phyloP scores from a whole-genome alignment of 495 filamentous ascomycete species.

The Daldinia bambusicola region DNA sequence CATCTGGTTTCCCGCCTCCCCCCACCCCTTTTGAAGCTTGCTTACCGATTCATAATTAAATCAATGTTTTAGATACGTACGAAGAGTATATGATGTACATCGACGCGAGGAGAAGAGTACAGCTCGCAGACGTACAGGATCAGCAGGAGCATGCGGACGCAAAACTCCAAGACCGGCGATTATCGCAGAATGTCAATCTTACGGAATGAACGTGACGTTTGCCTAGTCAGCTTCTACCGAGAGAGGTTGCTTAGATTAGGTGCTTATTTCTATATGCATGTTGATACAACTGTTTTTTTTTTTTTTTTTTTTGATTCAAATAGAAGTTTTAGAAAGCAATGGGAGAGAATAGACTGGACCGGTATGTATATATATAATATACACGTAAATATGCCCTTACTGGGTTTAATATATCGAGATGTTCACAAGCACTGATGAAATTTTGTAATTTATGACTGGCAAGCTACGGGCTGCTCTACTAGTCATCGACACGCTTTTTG shows the following conservation, averaged over 20 bases:
- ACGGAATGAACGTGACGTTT: slow-evolving; percentile 32
- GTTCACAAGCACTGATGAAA: too few relatives aligned
- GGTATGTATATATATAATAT: not conserved
- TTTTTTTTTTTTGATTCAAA: too few relatives aligned
- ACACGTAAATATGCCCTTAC: too few relatives aligned
- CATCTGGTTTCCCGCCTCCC: too few relatives aligned
- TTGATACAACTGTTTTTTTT: too few relatives aligned
- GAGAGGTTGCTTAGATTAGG: too few relatives aligned
- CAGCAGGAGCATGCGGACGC: slow-evolving; percentile 29
- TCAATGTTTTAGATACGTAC: slow-evolving; percentile 61
- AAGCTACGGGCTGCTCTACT: too few relatives aligned
- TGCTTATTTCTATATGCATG: too few relatives aligned
- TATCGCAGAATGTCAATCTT: slow-evolving; percentile 34
- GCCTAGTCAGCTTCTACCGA: not conserved
- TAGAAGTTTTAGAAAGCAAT: not conserved
- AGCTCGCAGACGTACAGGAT: slow-evolving; percentile 46
- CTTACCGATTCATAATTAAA: slow-evolving; percentile 1
- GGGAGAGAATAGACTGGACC: not conserved
- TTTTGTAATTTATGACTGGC: too few relatives aligned
- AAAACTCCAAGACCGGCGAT: slow-evolving; percentile 13
- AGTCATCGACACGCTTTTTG: not conserved
- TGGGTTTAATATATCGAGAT: too few relatives aligned
- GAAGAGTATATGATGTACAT: slow-evolving; percentile 83
- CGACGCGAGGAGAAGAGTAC: slow-evolving; percentile 72
- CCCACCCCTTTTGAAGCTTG: not conserved